Base-by-base conservation (phyloP, 2,329 filamentous ascomycete genomes). In the Xylariaceae sp. region DNA sequence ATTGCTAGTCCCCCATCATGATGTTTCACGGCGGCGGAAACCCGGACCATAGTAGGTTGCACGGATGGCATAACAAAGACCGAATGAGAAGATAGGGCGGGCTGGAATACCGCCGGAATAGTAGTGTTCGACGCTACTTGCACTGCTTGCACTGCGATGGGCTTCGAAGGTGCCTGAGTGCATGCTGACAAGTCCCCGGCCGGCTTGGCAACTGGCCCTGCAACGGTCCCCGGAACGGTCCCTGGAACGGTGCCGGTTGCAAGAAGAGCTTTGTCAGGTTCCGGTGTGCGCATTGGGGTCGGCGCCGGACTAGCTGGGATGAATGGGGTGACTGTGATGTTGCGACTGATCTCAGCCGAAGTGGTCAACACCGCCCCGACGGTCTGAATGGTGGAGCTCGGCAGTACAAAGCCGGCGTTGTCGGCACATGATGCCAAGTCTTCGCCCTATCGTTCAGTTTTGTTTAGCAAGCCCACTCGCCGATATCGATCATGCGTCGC, bases 401-500 rank as follows among this genome's bases (percentile, higher is more conserved):
- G 72, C 23, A 73, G 57, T 5, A 60, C 56, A 58, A 75, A 75
- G 6, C 72, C 73, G 7, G 70, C 70, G 48, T 72, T 73, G 23
- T 51, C 57, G 9, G 74, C 73, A 57, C 74, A 76, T 1, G 67
- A 68, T 13, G 53, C 64, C 30, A 75, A 57, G 50, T 75, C 70
- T 64, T 75, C 72, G 60, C 65, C 69, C 73, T 75, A 41, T 17
- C 51, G 30, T 17, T 10, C 13, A 15, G 4, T 51, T n/a, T 45
- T 15, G 53, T 56, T 68, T 52, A 65, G 66, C 62, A 61, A 60
- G 35, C 17, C 48, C 15, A 13, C 23, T 51, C 44, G 17, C 34
- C 35, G 45, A 53, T 41, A 44, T 37, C 17, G 50, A 44, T 53
- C 7, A 37, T 52, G 6, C 45, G 15, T 49, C 5, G 11, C n/a